A percentile compares a stretch with the other conserved stretches of the same genome.
Evolutionary conservation across 1,284 basidiomycete genomes (phyloP).

Genomic region (Rhodotorula sp.): DNA sequence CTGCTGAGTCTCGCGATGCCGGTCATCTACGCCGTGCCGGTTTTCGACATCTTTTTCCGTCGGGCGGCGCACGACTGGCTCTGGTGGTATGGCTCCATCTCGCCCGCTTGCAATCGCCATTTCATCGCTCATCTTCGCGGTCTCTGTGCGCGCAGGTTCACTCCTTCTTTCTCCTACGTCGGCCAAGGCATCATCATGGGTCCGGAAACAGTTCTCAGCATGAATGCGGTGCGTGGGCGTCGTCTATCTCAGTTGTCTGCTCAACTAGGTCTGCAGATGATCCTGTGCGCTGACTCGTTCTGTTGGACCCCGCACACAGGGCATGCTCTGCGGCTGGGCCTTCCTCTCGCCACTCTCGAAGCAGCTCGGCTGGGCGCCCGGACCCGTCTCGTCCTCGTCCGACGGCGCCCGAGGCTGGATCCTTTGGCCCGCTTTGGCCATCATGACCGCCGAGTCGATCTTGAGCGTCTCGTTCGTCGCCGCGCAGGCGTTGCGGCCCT

Average conservation of each 20-base stretch:
- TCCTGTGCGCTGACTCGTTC: neutral
- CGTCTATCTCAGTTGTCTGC: too few species aligned
- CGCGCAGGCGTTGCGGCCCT: slow-evolving; percentile 52
- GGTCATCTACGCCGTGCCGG: slow-evolving; percentile 80
- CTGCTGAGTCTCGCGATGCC: slow-evolving; percentile 75
- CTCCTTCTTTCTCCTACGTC: slow-evolving; percentile 84
- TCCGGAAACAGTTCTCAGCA: slow-evolving; percentile 85
- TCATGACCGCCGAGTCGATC: slow-evolving; percentile 86
- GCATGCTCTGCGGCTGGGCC: slow-evolving; percentile 95
- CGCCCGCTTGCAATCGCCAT: neutral
- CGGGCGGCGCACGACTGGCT: slow-evolving; percentile 78
- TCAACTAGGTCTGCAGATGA: too few species aligned
- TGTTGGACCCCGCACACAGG: slow-evolving; percentile 53
- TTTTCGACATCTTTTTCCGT: slow-evolving; percentile 72
- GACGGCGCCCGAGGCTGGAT: slow-evolving; percentile 67
- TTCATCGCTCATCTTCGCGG: neutral
- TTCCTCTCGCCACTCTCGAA: slow-evolving; percentile 84
- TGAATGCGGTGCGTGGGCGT: slow-evolving; percentile 67
- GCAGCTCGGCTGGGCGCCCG: slow-evolving; percentile 80
- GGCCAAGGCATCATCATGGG: slow-evolving; percentile 99
- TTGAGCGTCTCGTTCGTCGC: slow-evolving; percentile 74
- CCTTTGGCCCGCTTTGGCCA: slow-evolving; percentile 87
- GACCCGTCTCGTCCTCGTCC: slow-evolving; percentile 77
- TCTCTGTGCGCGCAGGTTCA: slow-evolving; percentile 56
- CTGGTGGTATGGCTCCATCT: slow-evolving; percentile 61